Evolutionary conservation across 1,284 basidiomycete genomes (phyloP).

Genomic region (Leccinum pachyderme): DNA sequence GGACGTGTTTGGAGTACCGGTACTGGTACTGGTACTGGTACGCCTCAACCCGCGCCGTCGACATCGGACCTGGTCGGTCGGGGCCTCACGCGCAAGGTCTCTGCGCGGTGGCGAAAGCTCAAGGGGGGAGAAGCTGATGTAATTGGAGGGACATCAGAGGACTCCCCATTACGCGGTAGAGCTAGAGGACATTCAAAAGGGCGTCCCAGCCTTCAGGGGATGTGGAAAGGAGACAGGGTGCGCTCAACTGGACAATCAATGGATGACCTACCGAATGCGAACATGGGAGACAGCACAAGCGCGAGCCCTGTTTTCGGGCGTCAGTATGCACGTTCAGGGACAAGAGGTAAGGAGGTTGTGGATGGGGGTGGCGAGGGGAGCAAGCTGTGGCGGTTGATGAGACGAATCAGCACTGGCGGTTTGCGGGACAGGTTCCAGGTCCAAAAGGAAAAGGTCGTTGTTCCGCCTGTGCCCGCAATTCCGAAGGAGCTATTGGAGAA

Average conservation of each 20-base stretch:
- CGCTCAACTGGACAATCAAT: slow-evolving; percentile 15
- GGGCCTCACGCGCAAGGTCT: slow-evolving; percentile 36
- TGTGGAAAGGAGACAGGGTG: slow-evolving; percentile 20
- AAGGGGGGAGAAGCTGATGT: slow-evolving; percentile 8
- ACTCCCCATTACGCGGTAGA: slow-evolving; percentile 4
- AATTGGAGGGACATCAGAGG: slow-evolving; percentile 18
- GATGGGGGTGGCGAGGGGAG: slow-evolving; percentile 31
- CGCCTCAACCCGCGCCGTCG: slow-evolving; percentile 3
- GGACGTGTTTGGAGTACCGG: neutral
- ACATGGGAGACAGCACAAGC: slow-evolving; percentile 6
- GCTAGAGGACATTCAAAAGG: slow-evolving; percentile 17
- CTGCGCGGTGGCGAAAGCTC: slow-evolving; percentile 42
- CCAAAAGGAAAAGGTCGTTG: slow-evolving; percentile 21
- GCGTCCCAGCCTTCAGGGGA: slow-evolving; percentile 37
- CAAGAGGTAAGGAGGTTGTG: slow-evolving; percentile 7
- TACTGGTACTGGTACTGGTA: neutral
- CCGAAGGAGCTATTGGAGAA: slow-evolving; percentile 40
- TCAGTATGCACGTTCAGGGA: slow-evolving; percentile 6
- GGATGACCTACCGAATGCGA: slow-evolving; percentile 11
- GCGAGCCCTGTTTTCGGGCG: slow-evolving; percentile 3
- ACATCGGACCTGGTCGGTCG: slow-evolving; percentile 11
- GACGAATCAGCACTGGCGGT: slow-evolving; percentile 62
- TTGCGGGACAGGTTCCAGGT: slow-evolving; percentile 54
- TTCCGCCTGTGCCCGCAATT: slow-evolving; percentile 63
- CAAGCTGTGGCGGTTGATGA: slow-evolving; percentile 65